Evolutionary conservation across 2,329 filamentous ascomycete species (phyloP), one percentile per base, ranked within the genome.

Genomic region (Paraphaeosphaeria minitans): DNA sequence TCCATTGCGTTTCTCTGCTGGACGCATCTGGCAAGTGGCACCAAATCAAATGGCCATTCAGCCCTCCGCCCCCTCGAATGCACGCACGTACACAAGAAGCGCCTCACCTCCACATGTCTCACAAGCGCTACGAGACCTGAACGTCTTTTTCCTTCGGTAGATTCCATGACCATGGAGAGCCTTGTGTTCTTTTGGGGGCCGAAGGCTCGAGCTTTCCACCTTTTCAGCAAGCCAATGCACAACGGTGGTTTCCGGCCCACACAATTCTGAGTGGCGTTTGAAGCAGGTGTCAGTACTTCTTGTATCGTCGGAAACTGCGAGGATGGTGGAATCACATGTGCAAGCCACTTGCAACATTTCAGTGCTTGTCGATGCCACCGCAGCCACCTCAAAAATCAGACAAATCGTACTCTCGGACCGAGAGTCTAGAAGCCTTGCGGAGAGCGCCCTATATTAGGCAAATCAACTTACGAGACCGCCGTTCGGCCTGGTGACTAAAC

Each of bases 401-500:
- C 12, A 6, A 22, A 31, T 31, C 49, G 22, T 37, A 24, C 37
- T 31, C 14, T 31, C 39, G 24, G 8, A 22, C n/a, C 14, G 13
- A 31, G 37, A 33, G 24, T 21, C 50, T 33, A 42, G 37, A 53
- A 53, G 35, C 22, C 37, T 42, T 42, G 24, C 35, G 49, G 49
- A 41, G 35, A 29, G n/a, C 12, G 14, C 24, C 21, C 35, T 41
- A 22, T 29, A 27, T 27, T 3, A 6, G 24, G 24, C 24, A 27
- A 48, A 21, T 48, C 22, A 50, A 14, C 33, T 8, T 31, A 43
- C 16, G 8, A 54, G n/a, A 35, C 29, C 43, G 33, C 41, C 12
- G n/a, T 16, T 54, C 16, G 33, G 33, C 53, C 19, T 35, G 7
- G 31, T 55, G 53, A 55, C 53, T 48, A 55, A 55, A 19, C 24